Evolutionary conservation across 768 basidiomycete genomes (phyloP), one percentile per base, ranked within the genome.

Genomic region (Punctularia strigosozonata): DNA sequence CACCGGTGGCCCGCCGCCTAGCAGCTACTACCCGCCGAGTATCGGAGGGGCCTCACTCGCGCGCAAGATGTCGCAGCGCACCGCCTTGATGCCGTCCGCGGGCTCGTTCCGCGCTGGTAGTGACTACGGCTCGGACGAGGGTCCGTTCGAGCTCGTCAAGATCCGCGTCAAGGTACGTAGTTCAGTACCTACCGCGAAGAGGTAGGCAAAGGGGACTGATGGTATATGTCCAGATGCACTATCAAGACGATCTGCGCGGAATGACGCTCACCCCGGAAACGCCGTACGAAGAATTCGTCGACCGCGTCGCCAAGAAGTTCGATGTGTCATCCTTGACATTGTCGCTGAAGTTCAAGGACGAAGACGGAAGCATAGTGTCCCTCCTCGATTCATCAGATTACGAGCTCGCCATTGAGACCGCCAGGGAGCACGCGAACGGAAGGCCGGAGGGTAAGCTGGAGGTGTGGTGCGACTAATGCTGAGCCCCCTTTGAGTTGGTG

Each of bases 391-490:
- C 86, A 46, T 77, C 80, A 38, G 90, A 92, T 63, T 92, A 77
- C 52, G 89, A 92, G 48, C 74, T 90, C 41, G 90, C 89, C 26
- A 76, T 92, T 39, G 90, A 91, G 62, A 88, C 85, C 2, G 87
- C 88, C 6, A 68, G 82, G 20, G 80, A 79, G 54, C 69, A 61
- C 44, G 70, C 79, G 15, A 80, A 77, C 51, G 86, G 85, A 31
- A 75, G 71, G 51, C 67, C 79, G 0, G 89, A 90, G 56, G 88
- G 89, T 34, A 84, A 77, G 57, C 64, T 94, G 25, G 88, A 89
- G 61, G 68, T 94, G 37, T 92, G 87, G 89, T 84, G 82, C 50
- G n/a, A n/a, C n/a, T n/a, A n/a, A n/a, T n/a, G n/a, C n/a, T n/a
- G n/a, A n/a, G n/a, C n/a, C n/a, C n/a, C n/a, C n/a, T n/a, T n/a